Conservation (phyloP, 2,329 filamentous ascomycete genomes). For the Cladosporium sp. region DNA sequence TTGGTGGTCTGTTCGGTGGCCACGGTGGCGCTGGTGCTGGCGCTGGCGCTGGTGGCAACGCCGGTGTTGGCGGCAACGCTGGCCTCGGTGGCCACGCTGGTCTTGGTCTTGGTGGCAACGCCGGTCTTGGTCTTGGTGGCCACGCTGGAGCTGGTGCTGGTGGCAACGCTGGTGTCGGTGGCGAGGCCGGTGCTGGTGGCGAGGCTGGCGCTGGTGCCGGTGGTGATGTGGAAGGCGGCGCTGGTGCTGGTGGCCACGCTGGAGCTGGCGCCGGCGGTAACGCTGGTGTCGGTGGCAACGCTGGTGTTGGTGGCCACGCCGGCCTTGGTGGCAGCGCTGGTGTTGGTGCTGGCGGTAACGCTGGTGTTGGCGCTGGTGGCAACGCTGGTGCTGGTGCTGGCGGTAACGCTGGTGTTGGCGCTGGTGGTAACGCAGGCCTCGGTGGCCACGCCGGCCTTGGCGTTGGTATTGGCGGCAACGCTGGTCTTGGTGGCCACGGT, state of each 20-base stretch:
- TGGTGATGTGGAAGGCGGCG: too few relatives aligned
- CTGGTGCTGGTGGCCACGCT: too few relatives aligned
- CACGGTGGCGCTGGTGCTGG: neutral
- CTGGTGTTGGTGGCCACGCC: neutral
- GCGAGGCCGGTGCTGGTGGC: too few relatives aligned
- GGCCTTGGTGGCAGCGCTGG: neutral
- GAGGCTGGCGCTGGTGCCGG: too few relatives aligned
- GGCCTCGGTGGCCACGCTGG: too few relatives aligned
- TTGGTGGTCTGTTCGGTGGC: too few relatives aligned
- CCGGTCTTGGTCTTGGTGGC: neutral
- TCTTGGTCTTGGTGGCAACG: neutral
- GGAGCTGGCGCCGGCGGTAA: neutral
- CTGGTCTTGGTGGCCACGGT: neutral
- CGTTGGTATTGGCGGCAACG: neutral
- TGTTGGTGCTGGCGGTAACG: neutral
- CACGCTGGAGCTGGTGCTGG: too few relatives aligned
- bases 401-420: neutral
- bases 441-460: neutral
- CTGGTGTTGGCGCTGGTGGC: neutral
- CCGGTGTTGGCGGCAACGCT: neutral
- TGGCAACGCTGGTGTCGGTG: neutral
- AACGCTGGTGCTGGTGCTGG: neutral
- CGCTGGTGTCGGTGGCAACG: neutral
- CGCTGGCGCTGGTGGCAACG: neutral
- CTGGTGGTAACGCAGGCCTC: neutral